Evolutionary conservation across 23 red algal species (phyloP), one percentile per base, ranked within the genome.

Genomic region (Gracilaria domingensis): DNA sequence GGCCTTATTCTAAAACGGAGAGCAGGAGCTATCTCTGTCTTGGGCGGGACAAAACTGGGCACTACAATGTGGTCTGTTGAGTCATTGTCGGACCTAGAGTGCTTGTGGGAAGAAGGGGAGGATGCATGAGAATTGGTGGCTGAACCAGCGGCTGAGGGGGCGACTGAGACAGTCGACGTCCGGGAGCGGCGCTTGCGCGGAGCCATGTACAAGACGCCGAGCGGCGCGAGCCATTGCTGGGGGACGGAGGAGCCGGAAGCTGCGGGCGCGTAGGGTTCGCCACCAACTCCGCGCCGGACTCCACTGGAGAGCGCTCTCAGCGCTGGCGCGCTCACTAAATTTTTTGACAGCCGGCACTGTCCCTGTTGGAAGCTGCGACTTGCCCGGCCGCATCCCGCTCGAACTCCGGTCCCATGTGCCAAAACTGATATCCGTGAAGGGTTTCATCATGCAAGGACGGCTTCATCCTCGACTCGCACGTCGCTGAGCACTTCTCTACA

Each of bases 1-100:
- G 72, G 72, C 26, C 72, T 77, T 51, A 50, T 77, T 77, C 50
- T 77, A 28, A 77, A n/a, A 50, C 72, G 72, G 28, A 77, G 72
- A 42, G 72, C 72, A 25, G 72, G 72, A 28, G 72, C 72, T 51
- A 77, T 77, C 72, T 77, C 72, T 51, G 72, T 77, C 72, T 77
- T 77, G 20, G 72, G 72, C 12, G 72, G 72, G 38, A 77, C 72
- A 77, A 77, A 77, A 77, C 72, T 77, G 72, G 72, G 72, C 20
- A 77, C 72, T 7, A 77, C 72, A 16, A 77, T 77, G 21, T 30
- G 72, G 72, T 77, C 72, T 33, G 45, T 77, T 25, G 79, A 82
- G 54, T 82, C 79, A 65, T 82, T 82, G 49, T 82, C 79, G 54
- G 79, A 82, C 49, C 53, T 59, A 12, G 79, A 82, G 53, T 82